Percentiles rank a stretch among this genome's conserved stretches.
Conservation (phyloP, 805 yeast genomes). For the Metschnikowia aberdeeniae region DNA sequence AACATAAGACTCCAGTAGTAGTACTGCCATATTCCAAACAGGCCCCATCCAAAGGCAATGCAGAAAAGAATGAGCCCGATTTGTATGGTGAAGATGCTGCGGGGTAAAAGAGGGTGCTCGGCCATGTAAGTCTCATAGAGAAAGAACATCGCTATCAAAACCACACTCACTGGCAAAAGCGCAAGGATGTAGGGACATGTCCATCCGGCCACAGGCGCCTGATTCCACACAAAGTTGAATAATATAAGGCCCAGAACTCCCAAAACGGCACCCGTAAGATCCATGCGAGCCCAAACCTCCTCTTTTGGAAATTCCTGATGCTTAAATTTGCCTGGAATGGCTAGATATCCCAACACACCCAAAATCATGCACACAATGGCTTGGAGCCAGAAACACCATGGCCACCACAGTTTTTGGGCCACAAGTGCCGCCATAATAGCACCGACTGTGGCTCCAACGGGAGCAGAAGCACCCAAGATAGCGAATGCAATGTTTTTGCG, state of each 20-base stretch:
- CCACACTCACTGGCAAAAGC: conserved; percentile 51
- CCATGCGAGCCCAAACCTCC: conserved; percentile 16
- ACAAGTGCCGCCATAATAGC: conserved; percentile 48
- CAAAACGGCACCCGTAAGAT: conserved; percentile 42
- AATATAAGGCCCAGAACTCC: conserved; percentile 61
- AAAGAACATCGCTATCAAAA: conserved; percentile 39
- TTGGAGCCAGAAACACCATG: conserved; percentile 54
- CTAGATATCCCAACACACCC: conserved; percentile 28
- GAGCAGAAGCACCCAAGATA: conserved; percentile 56
- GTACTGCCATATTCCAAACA: conserved; percentile 71
- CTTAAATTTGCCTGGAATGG: conserved; percentile 32
- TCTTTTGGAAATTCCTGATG: conserved; percentile 12
- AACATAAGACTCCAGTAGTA: conserved; percentile 53
- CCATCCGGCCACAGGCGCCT: conserved; percentile 76
- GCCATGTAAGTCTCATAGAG: conserved; percentile 45
- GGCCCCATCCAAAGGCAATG: conserved; percentile 68
- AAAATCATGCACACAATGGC: conserved; percentile 36
- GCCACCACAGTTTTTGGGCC: conserved; percentile 50
- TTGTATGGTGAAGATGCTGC: conserved; percentile 40
- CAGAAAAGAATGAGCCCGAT: conserved; percentile 47
- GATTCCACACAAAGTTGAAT: conserved; percentile 69
- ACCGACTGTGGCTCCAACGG: conserved; percentile 58
- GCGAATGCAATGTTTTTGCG: conserved; percentile 55
- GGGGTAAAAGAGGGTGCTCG: conserved; percentile 52
- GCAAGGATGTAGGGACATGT: conserved; percentile 51